Percentiles rank a stretch among this genome's conserved stretches.
Evolutionary conservation across 2,329 filamentous ascomycete genomes (phyloP).

Genomic region (Fusarium circinatum): DNA sequence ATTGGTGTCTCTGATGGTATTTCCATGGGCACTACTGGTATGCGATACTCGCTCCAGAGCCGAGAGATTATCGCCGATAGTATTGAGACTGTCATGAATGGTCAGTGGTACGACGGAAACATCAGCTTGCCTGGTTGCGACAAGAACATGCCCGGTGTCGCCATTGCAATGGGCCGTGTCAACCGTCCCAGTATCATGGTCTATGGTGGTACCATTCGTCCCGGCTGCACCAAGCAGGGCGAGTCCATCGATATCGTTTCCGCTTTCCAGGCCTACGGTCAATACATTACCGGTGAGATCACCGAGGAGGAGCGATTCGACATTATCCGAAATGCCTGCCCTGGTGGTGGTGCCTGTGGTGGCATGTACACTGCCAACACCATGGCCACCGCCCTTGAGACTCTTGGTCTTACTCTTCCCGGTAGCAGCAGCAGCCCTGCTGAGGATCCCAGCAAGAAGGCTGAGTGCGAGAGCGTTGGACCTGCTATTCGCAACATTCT

Average conservation of each 20-base stretch:
- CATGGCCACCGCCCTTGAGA: conserved; percentile 91
- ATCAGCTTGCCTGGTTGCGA: conserved; percentile 97
- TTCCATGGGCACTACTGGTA: conserved; percentile 97
- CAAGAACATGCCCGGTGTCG: conserved; percentile 98
- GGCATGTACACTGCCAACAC: conserved; percentile 96
- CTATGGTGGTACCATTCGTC: conserved; percentile 93
- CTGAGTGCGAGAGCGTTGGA: conserved; percentile 78
- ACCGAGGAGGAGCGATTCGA: conserved; percentile 91
- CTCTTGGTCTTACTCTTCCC: conserved; percentile 87
- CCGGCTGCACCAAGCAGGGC: conserved; percentile 83
- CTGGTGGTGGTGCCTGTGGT: conserved; percentile 73
- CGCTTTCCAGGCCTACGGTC: conserved; percentile 96
- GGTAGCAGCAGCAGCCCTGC: conserved; percentile 84
- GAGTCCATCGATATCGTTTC: conserved; percentile 92
- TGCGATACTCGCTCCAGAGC: conserved; percentile 95
- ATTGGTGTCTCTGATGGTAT: conserved; percentile 98
- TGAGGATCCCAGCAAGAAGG: conserved; percentile 75
- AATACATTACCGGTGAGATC: conserved; percentile 92
- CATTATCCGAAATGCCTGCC: conserved; percentile 90
- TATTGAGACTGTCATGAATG: conserved; percentile 98
- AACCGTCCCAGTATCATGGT: conserved; percentile 98
- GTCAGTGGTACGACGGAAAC: conserved; percentile 98
- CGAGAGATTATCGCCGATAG: conserved; percentile 97
- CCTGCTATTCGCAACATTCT: conserved; percentile 79
- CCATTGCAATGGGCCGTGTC: conserved; percentile 93